phyloP scores from a whole-genome alignment of 768 basidiomycete genomes.

The Termitomyces sp. region DNA sequence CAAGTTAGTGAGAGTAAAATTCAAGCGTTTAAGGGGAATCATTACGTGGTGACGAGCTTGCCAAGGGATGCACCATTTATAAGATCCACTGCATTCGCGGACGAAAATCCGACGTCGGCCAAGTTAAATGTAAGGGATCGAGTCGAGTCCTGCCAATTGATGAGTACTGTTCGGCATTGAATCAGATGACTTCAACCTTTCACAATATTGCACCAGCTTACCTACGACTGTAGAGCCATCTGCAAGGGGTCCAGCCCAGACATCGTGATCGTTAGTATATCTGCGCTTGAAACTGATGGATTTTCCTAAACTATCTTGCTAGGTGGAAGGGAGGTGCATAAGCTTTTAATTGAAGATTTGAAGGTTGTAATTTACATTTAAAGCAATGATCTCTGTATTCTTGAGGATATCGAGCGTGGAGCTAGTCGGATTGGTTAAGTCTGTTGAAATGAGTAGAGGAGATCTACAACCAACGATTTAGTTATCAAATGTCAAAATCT shows the following conservation, averaged over 20 bases:
- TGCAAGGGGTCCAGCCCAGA: constrained; percentile 42
- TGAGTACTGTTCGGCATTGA: constrained; percentile 26
- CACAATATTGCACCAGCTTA: constrained; percentile 13
- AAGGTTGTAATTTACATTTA: constrained; percentile 26
- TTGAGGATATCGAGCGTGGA: constrained; percentile 31
- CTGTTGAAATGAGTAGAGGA: constrained; percentile 39
- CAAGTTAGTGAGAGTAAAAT: not conserved
- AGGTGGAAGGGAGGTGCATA: not conserved
- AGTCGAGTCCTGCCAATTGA: constrained; percentile 36
- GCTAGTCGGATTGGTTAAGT: constrained; percentile 28
- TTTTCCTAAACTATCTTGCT: constrained; percentile 43
- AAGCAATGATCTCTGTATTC: constrained; percentile 35
- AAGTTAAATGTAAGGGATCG: constrained; percentile 35
- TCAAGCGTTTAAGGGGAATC: not conserved
- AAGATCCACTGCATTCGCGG: constrained; percentile 34
- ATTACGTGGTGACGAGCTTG: constrained; percentile 29
- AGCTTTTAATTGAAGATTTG: not conserved
- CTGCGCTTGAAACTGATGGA: constrained; percentile 40
- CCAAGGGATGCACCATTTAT: constrained; percentile 34
- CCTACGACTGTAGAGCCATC: constrained; percentile 43
- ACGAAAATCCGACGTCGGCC: constrained; percentile 35
- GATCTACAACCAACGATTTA: constrained; percentile 19
- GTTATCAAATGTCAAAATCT: not conserved
- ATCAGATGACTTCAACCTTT: not conserved
- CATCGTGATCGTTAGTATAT: constrained; percentile 43